Percentiles rank a stretch among this genome's conserved stretches.
Conservation (phyloP, 352 stramenopile genomes). For the Pythium myriotylum region DNA sequence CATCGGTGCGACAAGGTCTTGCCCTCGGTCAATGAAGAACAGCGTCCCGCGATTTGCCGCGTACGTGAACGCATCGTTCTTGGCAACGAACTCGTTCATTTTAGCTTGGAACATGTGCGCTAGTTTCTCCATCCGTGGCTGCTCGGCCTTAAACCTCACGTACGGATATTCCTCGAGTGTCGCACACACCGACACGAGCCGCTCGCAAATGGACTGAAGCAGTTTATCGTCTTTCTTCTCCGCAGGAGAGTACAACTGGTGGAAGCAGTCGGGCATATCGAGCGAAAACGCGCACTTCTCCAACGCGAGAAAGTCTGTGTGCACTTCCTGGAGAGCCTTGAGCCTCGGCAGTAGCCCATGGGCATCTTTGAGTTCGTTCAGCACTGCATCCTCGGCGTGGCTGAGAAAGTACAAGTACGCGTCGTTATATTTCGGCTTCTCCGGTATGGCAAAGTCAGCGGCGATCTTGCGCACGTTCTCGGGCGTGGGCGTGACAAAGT, state of each 20-base stretch:
- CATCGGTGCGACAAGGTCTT: slow-evolving; percentile 94
- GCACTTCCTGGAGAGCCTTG: slow-evolving; percentile 93
- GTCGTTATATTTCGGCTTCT: slow-evolving; percentile 92
- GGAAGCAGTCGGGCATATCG: slow-evolving; percentile 86
- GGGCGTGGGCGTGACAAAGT: slow-evolving; percentile 91
- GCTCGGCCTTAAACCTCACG: slow-evolving; percentile 89
- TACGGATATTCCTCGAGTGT: slow-evolving; percentile 98
- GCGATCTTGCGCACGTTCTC: slow-evolving; percentile 86
- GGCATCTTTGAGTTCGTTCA: slow-evolving; percentile 88
- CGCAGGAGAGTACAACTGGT: slow-evolving; percentile 76
- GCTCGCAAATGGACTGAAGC: slow-evolving; percentile 76
- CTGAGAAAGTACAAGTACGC: slow-evolving; percentile 95
- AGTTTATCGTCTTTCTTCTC: slow-evolving; percentile 49
- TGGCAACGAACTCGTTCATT: slow-evolving; percentile 95
- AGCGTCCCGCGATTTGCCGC: slow-evolving; percentile 89
- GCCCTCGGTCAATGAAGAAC: slow-evolving; percentile 93
- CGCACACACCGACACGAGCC: slow-evolving; percentile 96
- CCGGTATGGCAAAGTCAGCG: slow-evolving; percentile 74
- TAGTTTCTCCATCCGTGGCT: slow-evolving; percentile 85
- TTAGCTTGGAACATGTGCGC: slow-evolving; percentile 93
- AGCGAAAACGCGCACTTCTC: slow-evolving; percentile 95
- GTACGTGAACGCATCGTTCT: slow-evolving; percentile 93
- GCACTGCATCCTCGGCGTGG: slow-evolving; percentile 69
- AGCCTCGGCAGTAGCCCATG: slow-evolving; percentile 79
- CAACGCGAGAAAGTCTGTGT: slow-evolving; percentile 95